A percentile compares a stretch with the other conserved stretches of the same genome.
These are phyloP conservation scores for Eucalyptus grandis DNA, from an alignment of 345 rosid species.

Conservation along the genomic window DNA sequence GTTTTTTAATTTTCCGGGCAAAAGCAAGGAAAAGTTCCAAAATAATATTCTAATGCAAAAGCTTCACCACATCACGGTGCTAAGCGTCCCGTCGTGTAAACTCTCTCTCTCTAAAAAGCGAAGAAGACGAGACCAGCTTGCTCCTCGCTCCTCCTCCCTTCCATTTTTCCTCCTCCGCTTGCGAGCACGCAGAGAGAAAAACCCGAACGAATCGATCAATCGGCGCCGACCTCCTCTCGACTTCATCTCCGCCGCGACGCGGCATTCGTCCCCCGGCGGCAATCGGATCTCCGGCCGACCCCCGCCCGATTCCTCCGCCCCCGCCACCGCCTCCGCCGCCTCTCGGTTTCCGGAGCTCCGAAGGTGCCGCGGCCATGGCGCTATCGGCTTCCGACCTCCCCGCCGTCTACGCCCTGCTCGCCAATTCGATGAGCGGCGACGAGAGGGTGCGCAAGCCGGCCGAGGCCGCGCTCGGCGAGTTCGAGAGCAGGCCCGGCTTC, in stretches of 20 bases:
- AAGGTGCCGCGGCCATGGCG: constrained; percentile 39
- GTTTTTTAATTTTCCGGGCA: neutral
- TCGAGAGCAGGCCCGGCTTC: constrained; percentile 85
- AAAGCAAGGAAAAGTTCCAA: neutral
- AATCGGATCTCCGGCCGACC: neutral
- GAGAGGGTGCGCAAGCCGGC: constrained; percentile 75
- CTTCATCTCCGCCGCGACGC: too few relatives aligned
- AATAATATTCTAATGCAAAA: neutral
- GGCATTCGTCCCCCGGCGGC: neutral
- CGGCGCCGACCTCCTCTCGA: neutral
- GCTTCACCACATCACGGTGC: neutral
- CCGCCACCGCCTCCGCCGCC: neutral
- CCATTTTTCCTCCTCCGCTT: neutral
- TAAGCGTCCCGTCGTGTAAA: neutral
- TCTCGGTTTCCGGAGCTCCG: neutral
- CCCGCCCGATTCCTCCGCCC: neutral
- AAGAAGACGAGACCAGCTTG: neutral
- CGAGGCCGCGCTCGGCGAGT: constrained; percentile 80
- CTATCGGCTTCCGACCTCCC: constrained; percentile 87
- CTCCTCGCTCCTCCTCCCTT: neutral
- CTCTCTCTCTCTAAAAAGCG: neutral
- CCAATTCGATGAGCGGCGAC: constrained; percentile 89
- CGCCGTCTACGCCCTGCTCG: constrained; percentile 57
- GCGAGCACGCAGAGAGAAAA: neutral
- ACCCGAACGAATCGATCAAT: neutral